Percentiles rank a stretch among this genome's conserved stretches.
phyloP scores from a whole-genome alignment of 2,329 filamentous ascomycete species.

The Elsinoe arachidis region DNA sequence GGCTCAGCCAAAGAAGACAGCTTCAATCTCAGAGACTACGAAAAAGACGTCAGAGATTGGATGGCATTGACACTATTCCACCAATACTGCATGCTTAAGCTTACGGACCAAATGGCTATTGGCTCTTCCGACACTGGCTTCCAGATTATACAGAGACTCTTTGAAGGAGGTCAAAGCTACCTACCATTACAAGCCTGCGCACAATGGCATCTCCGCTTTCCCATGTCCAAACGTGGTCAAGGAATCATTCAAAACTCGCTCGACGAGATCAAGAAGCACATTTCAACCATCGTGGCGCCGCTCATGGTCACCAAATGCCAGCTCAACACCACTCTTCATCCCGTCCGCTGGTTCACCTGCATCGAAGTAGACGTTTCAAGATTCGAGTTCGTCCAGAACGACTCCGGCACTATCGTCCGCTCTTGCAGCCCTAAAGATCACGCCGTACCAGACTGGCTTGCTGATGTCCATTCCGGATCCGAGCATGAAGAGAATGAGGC shows the following conservation, averaged over 20 bases:
- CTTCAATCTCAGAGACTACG: slow-evolving; percentile 35
- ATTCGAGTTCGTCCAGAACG: slow-evolving; percentile 11
- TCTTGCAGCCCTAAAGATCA: not conserved
- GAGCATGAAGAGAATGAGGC: slow-evolving; percentile 11
- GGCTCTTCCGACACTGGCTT: slow-evolving; percentile 37
- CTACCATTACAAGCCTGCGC: slow-evolving; percentile 32
- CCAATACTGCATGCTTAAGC: slow-evolving; percentile 32
- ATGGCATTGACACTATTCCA: slow-evolving; percentile 40
- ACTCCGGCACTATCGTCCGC: not conserved
- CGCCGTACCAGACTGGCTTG: not conserved
- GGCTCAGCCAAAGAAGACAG: slow-evolving; percentile 25
- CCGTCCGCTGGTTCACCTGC: slow-evolving; percentile 39
- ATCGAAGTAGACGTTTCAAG: slow-evolving; percentile 28
- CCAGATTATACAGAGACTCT: slow-evolving; percentile 36
- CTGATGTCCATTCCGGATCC: not conserved
- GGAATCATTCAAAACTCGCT: slow-evolving; percentile 35
- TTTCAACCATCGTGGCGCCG: slow-evolving; percentile 24
- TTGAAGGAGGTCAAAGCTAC: slow-evolving; percentile 35
- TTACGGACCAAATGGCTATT: slow-evolving; percentile 18
- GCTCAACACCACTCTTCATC: slow-evolving; percentile 30
- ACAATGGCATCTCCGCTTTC: slow-evolving; percentile 34
- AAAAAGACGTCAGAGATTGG: slow-evolving; percentile 43
- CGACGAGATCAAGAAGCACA: slow-evolving; percentile 31
- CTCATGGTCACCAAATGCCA: slow-evolving; percentile 34
- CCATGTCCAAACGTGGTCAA: slow-evolving; percentile 36